These are phyloP conservation scores for Talaromyces sp. DNA, from an alignment of 2,329 filamentous ascomycete genomes.

Conservation along the genomic window DNA sequence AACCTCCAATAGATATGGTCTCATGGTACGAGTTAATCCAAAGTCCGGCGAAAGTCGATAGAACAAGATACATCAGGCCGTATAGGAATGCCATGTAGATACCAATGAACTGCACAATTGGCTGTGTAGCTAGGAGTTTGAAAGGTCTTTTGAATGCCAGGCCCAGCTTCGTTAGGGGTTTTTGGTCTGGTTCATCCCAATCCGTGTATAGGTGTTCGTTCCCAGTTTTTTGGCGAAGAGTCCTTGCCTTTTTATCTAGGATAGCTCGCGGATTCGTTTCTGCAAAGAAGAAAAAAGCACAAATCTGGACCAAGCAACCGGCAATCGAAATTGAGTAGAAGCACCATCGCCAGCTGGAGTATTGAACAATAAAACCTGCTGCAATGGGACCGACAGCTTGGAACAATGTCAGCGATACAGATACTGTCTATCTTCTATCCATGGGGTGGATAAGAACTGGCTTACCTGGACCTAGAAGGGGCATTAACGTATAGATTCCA, in stretches of 20 bases:
- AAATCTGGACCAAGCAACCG: conserved; percentile 13
- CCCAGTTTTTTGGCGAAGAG: not conserved
- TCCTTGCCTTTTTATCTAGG: not conserved
- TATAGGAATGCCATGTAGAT: conserved; percentile 52
- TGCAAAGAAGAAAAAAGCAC: not conserved
- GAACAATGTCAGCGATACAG: not conserved
- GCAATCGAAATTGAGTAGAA: conserved; percentile 32
- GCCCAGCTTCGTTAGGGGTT: not conserved
- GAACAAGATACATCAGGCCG: conserved; percentile 52
- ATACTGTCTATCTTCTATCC: not conserved
- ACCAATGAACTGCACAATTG: conserved; percentile 50
- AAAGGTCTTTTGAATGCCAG: conserved; percentile 44
- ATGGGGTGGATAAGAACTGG: not conserved
- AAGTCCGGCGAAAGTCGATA: not conserved
- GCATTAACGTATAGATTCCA: conserved; percentile 4
- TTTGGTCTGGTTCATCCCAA: not conserved
- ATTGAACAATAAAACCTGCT: conserved; percentile 25
- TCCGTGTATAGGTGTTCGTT: not conserved
- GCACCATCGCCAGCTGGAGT: conserved; percentile 28
- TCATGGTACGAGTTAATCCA: conserved; percentile 30
- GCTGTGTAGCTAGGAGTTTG: conserved; percentile 49
- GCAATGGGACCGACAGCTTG: conserved; percentile 23
- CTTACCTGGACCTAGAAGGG: conserved; percentile 11
- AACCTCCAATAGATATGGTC: conserved; percentile 23
- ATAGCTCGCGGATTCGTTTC: not conserved